Percentiles rank a stretch among this genome's conserved stretches.
phyloP scores from a whole-genome alignment of 495 filamentous ascomycete genomes.

The Aspergillus sclerotioniger region DNA sequence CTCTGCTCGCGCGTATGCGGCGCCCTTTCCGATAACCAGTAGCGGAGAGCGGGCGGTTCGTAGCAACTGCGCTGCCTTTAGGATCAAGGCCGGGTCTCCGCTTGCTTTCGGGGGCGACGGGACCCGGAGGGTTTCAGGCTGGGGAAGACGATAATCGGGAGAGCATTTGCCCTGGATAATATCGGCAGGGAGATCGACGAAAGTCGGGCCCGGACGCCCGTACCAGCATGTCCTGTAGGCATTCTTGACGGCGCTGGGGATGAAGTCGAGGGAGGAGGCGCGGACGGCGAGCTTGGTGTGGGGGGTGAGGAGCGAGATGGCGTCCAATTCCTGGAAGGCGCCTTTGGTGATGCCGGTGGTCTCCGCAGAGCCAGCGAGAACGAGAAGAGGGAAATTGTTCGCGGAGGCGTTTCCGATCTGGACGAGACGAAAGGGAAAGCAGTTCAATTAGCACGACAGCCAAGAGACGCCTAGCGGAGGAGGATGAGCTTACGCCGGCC shows the following conservation, averaged over 20 bases:
- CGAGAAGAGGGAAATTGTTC: slow-evolving; percentile 59
- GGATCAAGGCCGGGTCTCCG: slow-evolving; percentile 44
- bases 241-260: slow-evolving; percentile 50
- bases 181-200: slow-evolving; percentile 63
- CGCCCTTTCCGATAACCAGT: slow-evolving; percentile 60
- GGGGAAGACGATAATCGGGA: slow-evolving; percentile 15
- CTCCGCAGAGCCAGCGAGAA: slow-evolving; percentile 59
- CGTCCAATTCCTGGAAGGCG: slow-evolving; percentile 63
- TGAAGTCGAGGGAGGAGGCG: slow-evolving; percentile 46
- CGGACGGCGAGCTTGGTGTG: slow-evolving; percentile 59
- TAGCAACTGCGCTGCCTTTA: slow-evolving; percentile 46
- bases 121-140: slow-evolving; percentile 23
- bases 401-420: slow-evolving; percentile 55
- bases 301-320: slow-evolving; percentile 54
- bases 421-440: background rate
- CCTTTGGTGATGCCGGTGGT: slow-evolving; percentile 53
- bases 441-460: slow-evolving; percentile 2
- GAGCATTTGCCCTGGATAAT: slow-evolving; percentile 48
- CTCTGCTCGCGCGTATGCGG: slow-evolving; percentile 58
- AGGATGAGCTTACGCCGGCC: slow-evolving; percentile 48
- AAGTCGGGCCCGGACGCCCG: slow-evolving; percentile 56
- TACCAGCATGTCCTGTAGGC: slow-evolving; percentile 58
- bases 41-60: slow-evolving; percentile 53
- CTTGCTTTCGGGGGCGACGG: slow-evolving; percentile 41
- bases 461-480: background rate